Evolutionary conservation across 495 filamentous ascomycete species (phyloP).

Genomic region (Hyaloscypha variabilis): DNA sequence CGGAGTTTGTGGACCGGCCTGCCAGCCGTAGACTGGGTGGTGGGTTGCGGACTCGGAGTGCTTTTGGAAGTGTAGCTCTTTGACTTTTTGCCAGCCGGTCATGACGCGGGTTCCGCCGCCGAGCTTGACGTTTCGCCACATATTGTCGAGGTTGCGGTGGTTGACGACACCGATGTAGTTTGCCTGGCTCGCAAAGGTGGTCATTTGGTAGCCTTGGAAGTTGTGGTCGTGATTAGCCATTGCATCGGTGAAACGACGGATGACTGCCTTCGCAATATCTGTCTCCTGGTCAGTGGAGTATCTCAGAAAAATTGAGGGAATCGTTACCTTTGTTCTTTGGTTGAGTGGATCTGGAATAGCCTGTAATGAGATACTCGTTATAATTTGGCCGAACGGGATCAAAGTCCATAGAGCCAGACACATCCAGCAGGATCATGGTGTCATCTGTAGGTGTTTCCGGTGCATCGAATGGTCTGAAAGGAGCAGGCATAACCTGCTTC

Average conservation of each 20-base stretch:
- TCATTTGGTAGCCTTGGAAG: slow-evolving; percentile 43
- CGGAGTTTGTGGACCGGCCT: slow-evolving; percentile 48
- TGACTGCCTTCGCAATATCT: slow-evolving; percentile 47
- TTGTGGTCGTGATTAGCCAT: slow-evolving; percentile 47
- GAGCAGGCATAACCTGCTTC: slow-evolving; percentile 45
- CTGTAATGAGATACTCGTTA: slow-evolving; percentile 45
- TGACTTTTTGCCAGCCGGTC: slow-evolving; percentile 52
- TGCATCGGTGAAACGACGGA: slow-evolving; percentile 47
- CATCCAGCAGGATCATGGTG: slow-evolving; percentile 50
- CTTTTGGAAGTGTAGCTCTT: slow-evolving; percentile 50
- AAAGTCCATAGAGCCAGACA: slow-evolving; percentile 49
- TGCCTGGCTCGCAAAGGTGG: slow-evolving; percentile 43
- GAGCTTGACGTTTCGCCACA: slow-evolving; percentile 41
- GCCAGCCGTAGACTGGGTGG: slow-evolving; percentile 52
- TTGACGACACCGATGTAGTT: slow-evolving; percentile 43
- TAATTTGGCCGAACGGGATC: slow-evolving; percentile 45
- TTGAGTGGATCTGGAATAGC: slow-evolving; percentile 40
- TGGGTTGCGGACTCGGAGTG: slow-evolving; percentile 47
- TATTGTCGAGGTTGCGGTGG: slow-evolving; percentile 39
- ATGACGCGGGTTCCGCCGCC: slow-evolving; percentile 47
- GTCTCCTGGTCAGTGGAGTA: slow-evolving; percentile 14
- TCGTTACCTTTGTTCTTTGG: slow-evolving; percentile 48
- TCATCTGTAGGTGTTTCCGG: slow-evolving; percentile 42
- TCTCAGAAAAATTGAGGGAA: background rate
- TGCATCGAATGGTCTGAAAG: slow-evolving; percentile 38